Evolutionary conservation across 2,329 filamentous ascomycete species (phyloP).

Genomic region (Colletotrichum melonis): DNA sequence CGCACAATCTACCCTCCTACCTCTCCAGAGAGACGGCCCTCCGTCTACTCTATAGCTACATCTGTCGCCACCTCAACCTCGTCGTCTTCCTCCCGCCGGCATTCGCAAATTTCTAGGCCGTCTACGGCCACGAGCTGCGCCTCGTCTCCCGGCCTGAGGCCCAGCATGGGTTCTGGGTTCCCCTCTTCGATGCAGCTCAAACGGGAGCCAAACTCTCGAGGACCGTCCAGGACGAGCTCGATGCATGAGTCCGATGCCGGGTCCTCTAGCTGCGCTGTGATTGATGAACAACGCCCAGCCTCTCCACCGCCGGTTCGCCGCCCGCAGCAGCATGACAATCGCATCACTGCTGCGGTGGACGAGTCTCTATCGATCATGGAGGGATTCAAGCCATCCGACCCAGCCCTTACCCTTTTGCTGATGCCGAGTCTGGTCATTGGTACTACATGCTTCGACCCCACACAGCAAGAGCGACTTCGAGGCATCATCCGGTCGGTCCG

Average conservation of each 20-base stretch:
- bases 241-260: slow-evolving; percentile 47
- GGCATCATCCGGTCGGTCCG: slow-evolving; percentile 62
- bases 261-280: slow-evolving; percentile 24
- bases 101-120: slow-evolving; percentile 35
- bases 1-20: slow-evolving; percentile 69
- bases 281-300: slow-evolving; percentile 36
- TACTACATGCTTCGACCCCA: slow-evolving; percentile 65
- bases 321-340: slow-evolving; percentile 60
- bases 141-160: slow-evolving; percentile 46
- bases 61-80: slow-evolving; percentile 35
- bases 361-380: slow-evolving; percentile 67
- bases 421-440: slow-evolving; percentile 72
- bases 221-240: slow-evolving; percentile 52
- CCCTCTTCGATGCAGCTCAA: slow-evolving; percentile 42
- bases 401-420: slow-evolving; percentile 68
- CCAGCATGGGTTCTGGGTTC: slow-evolving; percentile 30
- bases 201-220: slow-evolving; percentile 45
- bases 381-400: slow-evolving; percentile 67
- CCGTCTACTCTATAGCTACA: slow-evolving; percentile 37
- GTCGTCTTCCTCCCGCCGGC: slow-evolving; percentile 33
- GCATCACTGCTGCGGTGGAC: slow-evolving; percentile 66
- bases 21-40: slow-evolving; percentile 14
- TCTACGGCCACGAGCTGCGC: slow-evolving; percentile 44
- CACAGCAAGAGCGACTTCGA: slow-evolving; percentile 64
- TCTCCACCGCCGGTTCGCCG: slow-evolving; percentile 61